These are phyloP conservation scores for Tetradesmus obliquus DNA, from an alignment of 139 green algal species.

Conservation along the genomic window DNA sequence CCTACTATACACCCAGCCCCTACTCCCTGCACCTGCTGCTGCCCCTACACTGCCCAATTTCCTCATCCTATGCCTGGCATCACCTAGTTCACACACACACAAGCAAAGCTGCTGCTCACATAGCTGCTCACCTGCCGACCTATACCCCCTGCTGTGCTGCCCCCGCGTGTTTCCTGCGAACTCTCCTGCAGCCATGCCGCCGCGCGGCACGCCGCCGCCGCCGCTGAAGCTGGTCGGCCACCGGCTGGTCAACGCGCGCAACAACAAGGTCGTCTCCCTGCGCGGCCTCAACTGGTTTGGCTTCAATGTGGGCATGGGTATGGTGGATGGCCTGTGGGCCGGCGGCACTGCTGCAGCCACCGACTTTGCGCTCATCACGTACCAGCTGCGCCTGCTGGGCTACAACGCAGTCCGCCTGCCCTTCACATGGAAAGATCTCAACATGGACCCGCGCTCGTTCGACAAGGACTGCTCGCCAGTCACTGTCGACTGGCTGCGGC, in stretches of 20 bases:
- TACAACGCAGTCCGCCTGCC: conserved; percentile 50
- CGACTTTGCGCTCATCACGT: conserved; percentile 50
- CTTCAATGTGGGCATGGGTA: conserved; percentile 51
- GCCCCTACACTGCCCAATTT: background rate
- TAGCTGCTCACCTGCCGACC: background rate
- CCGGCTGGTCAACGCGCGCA: conserved; percentile 34
- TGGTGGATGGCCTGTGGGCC: conserved; percentile 49
- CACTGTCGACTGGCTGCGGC: conserved; percentile 30
- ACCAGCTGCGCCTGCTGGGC: conserved; percentile 48
- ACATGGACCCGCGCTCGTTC: conserved; percentile 29
- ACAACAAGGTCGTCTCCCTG: conserved; percentile 26
- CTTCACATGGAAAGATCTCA: conserved; percentile 44
- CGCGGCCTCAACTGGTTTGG: conserved; percentile 50
- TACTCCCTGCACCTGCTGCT: background rate
- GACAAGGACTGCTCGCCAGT: conserved; percentile 44
- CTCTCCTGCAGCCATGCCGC: conserved; percentile 17
- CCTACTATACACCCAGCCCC: background rate
- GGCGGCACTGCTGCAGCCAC: conserved; percentile 34
- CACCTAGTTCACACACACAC: background rate
- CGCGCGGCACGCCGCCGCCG: conserved; percentile 41
- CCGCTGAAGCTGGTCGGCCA: conserved; percentile 19
- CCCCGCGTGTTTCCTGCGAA: background rate
- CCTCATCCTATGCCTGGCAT: background rate
- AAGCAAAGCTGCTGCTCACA: background rate
- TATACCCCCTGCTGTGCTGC: background rate